These are phyloP conservation scores for Bipolaris sorokiniana DNA, from an alignment of 2,329 filamentous ascomycete species.

Conservation along the genomic window DNA sequence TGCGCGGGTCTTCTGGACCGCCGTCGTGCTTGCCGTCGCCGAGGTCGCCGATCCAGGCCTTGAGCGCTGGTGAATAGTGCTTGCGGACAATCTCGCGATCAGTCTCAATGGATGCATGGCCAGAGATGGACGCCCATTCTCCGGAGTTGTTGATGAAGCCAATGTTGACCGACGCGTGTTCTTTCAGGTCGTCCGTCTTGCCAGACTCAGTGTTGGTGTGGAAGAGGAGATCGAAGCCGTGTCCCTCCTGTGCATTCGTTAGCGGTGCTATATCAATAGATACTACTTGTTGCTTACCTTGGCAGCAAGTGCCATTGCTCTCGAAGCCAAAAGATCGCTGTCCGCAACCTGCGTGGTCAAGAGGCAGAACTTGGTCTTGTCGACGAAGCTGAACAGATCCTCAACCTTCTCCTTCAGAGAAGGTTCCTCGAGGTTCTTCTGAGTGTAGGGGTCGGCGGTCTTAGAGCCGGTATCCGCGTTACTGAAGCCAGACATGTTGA, in stretches of 20 bases:
- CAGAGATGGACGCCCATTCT: slow-evolving; percentile 88
- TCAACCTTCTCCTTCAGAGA: slow-evolving; percentile 76
- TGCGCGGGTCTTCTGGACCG: slow-evolving; percentile 78
- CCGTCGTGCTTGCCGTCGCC: slow-evolving; percentile 81
- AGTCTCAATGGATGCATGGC: slow-evolving; percentile 70
- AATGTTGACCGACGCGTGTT: slow-evolving; percentile 78
- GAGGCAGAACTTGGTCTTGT: slow-evolving; percentile 81
- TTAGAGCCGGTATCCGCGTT: slow-evolving; percentile 50
- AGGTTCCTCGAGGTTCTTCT: slow-evolving; percentile 74
- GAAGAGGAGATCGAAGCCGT: slow-evolving; percentile 83
- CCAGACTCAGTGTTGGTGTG: slow-evolving; percentile 89
- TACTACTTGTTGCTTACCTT: slow-evolving; percentile 60
- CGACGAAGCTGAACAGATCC: slow-evolving; percentile 73
- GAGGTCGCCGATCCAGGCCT: slow-evolving; percentile 86
- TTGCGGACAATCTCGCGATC: slow-evolving; percentile 73
- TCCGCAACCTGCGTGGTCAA: slow-evolving; percentile 77
- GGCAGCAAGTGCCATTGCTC: slow-evolving; percentile 84
- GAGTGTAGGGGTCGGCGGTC: slow-evolving; percentile 77
- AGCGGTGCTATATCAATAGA: neutral
- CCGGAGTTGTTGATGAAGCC: slow-evolving; percentile 77
- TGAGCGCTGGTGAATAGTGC: slow-evolving; percentile 71
- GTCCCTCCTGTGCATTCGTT: slow-evolving; percentile 65
- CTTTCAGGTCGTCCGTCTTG: slow-evolving; percentile 81
- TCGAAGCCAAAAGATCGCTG: slow-evolving; percentile 72
- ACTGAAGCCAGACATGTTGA: slow-evolving; percentile 46